phyloP scores from a whole-genome alignment of 2,329 filamentous ascomycete species.

The Plenodomus tracheiphilus region DNA sequence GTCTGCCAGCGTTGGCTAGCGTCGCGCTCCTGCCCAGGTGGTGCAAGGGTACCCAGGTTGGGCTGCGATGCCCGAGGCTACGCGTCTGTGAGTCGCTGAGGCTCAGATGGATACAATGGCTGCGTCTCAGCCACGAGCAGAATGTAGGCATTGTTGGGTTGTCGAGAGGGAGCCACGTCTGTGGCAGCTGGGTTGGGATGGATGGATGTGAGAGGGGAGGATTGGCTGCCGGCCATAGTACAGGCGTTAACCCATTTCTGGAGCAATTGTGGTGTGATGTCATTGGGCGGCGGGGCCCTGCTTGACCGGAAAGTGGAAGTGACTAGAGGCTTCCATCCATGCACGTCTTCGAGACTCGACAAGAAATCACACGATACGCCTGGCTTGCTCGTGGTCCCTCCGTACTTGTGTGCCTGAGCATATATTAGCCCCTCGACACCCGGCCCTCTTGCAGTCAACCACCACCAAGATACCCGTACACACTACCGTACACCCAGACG shows the following conservation, averaged over 20 bases:
- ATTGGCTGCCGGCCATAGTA: too few relatives aligned
- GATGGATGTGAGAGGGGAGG: too few relatives aligned
- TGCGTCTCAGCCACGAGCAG: too few relatives aligned
- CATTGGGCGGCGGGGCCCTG: constrained; percentile 9
- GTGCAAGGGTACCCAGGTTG: too few relatives aligned
- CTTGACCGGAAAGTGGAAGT: constrained; percentile 21
- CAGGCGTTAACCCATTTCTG: neutral
- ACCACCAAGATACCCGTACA: constrained; percentile 19
- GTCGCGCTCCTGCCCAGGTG: too few relatives aligned
- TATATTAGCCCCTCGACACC: constrained; percentile 30
- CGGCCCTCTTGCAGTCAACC: constrained; percentile 3
- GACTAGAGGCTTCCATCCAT: constrained; percentile 35
- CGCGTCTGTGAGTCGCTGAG: too few relatives aligned
- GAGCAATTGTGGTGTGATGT: constrained; percentile 7
- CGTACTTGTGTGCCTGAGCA: constrained; percentile 4
- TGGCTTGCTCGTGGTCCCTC: constrained; percentile 26
- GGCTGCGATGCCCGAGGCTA: too few relatives aligned
- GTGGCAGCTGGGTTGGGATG: too few relatives aligned
- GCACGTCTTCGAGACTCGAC: constrained; percentile 20
- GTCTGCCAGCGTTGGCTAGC: too few relatives aligned
- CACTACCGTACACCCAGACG: constrained; percentile 11
- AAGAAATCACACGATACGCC: constrained; percentile 31
- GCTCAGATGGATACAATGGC: too few relatives aligned
- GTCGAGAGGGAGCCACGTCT: too few relatives aligned
- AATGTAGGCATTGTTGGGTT: too few relatives aligned